Conservation (phyloP, 352 stramenopile genomes). For the Saprolegnia parasitica region DNA sequence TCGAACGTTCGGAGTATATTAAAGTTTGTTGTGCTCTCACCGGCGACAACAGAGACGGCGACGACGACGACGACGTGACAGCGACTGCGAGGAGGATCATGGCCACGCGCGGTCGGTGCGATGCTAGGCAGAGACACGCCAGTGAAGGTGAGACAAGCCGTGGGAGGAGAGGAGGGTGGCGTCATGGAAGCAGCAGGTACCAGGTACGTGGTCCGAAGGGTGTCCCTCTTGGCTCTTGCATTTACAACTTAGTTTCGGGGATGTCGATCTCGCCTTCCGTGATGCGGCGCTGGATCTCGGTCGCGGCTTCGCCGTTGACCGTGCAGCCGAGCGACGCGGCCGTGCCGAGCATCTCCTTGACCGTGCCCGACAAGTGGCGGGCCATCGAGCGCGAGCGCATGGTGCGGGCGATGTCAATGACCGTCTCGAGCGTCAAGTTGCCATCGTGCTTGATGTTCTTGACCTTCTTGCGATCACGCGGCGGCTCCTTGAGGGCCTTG, state of each 20-base stretch:
- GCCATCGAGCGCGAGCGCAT: constrained; percentile 98
- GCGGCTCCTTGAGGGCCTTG: constrained; percentile 99
- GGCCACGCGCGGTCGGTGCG: constrained; percentile 16
- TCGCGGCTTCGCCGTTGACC: constrained; percentile 97
- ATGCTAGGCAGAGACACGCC: neutral
- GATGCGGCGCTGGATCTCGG: constrained; percentile 95
- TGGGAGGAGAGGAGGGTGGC: neutral
- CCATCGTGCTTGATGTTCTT: constrained; percentile 99
- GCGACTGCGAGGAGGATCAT: neutral
- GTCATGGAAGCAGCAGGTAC: constrained; percentile 12
- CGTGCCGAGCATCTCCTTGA: constrained; percentile 99
- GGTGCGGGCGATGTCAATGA: constrained; percentile 97
- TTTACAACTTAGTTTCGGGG: constrained; percentile 88
- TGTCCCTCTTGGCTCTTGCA: constrained; percentile 28
- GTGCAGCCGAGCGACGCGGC: constrained; percentile 98
- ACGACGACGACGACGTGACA: neutral
- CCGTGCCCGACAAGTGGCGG: constrained; percentile 92
- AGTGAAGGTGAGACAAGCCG: neutral
- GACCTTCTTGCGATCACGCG: constrained; percentile 98
- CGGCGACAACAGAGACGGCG: neutral
- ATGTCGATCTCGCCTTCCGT: constrained; percentile 97
- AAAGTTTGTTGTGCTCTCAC: constrained; percentile 58
- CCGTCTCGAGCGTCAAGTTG: constrained; percentile 99
- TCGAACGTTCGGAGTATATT: constrained; percentile 73
- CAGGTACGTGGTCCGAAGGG: constrained; percentile 12